Base-by-base conservation (phyloP, 148 eudicot species). In the Agrostemma githago region DNA sequence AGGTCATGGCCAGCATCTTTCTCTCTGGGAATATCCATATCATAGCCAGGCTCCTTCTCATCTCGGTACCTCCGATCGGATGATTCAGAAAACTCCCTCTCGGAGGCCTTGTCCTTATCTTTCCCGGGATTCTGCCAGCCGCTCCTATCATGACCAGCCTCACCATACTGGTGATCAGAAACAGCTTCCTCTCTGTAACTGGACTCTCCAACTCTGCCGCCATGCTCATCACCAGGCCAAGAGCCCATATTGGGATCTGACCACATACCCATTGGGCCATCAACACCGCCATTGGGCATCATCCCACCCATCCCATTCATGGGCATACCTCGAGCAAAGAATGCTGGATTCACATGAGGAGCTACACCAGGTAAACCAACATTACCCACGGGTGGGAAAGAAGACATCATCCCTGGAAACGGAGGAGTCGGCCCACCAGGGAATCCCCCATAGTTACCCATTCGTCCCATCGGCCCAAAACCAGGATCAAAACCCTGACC, bases 191-290 rank as follows among this genome's bases (percentile, higher is more conserved):
- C 98, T 14, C 79, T 97, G 78, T 86, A 88, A 81, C 91, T 92
- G 51, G 97, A 91, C 79, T 94, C 98, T 20, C 79, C 90, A 63
- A 81, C 89, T 77, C 94, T 84, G 17, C 88, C 88, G 19, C 84
- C 89, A 79, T 87, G 98, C 66, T 94, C 97, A 43, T 94, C 97
- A 74, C 87, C 88, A 66, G 80, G 79, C 97, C 98, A 88, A 72
- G 88, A 91, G 70, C 85, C 91, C 89, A 87, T 86, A 76, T 79
- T 89, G 53, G 93, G 89, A 80, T 94, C 97, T 12, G 84, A 54
- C 98, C 98, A 94, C 96, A 91, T 91, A 43, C 93, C 98, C 89
- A 85, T 85, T 46, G 90, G 89, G 62, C 96, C 98, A 69, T 88
- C 98, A 41, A 94, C 79, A 44, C 96, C 89, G 51, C 88, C 64